Percentiles rank a stretch among this genome's conserved stretches.
Evolutionary conservation across 1,284 basidiomycete species (phyloP).

Genomic region (Meira miltonrushii): DNA sequence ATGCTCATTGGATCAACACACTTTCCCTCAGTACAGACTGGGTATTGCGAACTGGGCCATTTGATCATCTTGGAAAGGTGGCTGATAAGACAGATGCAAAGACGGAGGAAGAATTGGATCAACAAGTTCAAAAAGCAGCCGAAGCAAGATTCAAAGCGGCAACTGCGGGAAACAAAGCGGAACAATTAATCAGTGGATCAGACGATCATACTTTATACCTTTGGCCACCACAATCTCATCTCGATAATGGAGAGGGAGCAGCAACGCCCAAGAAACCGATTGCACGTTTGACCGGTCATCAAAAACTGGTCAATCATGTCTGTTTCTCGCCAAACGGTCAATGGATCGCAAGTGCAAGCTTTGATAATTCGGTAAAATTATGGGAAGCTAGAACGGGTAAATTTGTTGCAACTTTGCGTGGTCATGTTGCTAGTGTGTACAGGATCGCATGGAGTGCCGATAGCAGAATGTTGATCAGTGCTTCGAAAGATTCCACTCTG

Average conservation of each 20-base stretch:
- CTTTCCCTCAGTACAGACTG: constrained; percentile 93
- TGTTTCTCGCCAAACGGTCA: constrained; percentile 90
- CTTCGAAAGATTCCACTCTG: constrained; percentile 89
- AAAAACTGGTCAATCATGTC: constrained; percentile 91
- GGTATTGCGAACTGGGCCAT: constrained; percentile 87
- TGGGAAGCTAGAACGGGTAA: constrained; percentile 81
- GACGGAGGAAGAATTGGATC: constrained; percentile 57
- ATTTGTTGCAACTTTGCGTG: constrained; percentile 67
- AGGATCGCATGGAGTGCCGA: constrained; percentile 92
- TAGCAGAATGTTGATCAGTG: constrained; percentile 81
- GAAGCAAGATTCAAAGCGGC: constrained; percentile 63
- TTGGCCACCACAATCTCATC: constrained; percentile 54
- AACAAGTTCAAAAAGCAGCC: constrained; percentile 16
- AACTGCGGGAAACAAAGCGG: constrained; percentile 59
- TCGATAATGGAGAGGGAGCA: constrained; percentile 76
- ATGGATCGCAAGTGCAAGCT: constrained; percentile 83
- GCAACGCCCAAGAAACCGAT: constrained; percentile 69
- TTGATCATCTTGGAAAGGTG: constrained; percentile 65
- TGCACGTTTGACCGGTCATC: constrained; percentile 84
- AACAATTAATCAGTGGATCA: constrained; percentile 70
- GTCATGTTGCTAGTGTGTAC: constrained; percentile 92
- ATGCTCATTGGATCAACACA: constrained; percentile 98
- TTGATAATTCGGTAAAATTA: constrained; percentile 83
- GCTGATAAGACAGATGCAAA: constrained; percentile 8
- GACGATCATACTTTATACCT: constrained; percentile 71